These are phyloP conservation scores for Cryptosporidium tyzzeri DNA, from an alignment of 169 alveolate genomes.

Conservation along the genomic window DNA sequence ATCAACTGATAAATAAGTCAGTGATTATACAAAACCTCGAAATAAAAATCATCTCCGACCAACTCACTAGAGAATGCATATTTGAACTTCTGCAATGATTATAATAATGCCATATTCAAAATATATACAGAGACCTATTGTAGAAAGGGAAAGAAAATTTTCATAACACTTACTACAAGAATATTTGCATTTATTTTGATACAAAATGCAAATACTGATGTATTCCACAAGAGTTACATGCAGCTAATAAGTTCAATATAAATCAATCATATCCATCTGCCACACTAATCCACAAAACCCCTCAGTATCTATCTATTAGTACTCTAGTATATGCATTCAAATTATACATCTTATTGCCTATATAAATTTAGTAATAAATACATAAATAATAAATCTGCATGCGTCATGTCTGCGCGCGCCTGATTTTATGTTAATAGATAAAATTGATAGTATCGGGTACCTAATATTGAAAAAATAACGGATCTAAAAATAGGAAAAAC, in stretches of 20 bases:
- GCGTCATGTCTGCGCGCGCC: constrained; percentile 10
- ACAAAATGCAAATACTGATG: neutral
- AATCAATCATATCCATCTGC: neutral
- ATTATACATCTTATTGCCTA: neutral
- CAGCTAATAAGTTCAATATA: neutral
- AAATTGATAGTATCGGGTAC: neutral
- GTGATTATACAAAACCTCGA: neutral
- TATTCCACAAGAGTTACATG: neutral
- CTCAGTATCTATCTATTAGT: neutral
- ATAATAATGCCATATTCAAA: neutral
- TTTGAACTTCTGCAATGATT: no score
- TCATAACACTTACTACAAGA: neutral
- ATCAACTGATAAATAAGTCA: neutral
- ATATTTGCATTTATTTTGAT: neutral
- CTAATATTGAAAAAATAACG: neutral
- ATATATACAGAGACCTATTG: neutral
- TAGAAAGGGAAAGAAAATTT: no score
- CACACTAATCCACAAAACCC: neutral
- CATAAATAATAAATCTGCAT: neutral
- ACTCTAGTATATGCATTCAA: no score
- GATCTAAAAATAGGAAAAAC: neutral
- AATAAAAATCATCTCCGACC: neutral
- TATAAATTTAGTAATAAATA: no score
- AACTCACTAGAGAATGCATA: no score
- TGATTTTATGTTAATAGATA: neutral